phyloP scores from a whole-genome alignment of 2,329 filamentous ascomycete genomes.

The Ascochyta clinopodiicola region DNA sequence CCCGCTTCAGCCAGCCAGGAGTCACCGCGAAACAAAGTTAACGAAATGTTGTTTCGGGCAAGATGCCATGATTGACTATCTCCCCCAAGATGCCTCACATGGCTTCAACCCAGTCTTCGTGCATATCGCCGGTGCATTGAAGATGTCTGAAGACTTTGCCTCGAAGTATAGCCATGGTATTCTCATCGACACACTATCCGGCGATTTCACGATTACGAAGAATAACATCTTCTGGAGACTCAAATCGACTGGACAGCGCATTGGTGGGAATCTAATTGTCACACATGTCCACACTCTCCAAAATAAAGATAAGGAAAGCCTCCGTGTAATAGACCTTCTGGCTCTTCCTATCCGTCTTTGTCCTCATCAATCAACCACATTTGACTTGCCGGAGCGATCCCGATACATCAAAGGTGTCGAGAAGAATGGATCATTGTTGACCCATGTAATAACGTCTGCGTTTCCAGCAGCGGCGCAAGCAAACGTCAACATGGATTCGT shows the following conservation, averaged over 20 bases:
- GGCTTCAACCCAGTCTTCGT: neutral
- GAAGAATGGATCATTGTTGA: neutral
- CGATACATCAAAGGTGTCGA: neutral
- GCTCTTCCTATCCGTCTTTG: conserved; percentile 1
- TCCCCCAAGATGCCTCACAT: neutral
- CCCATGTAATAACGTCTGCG: neutral
- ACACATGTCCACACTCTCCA: neutral
- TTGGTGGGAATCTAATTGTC: neutral
- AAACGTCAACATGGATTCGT: neutral
- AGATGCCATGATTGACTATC: conserved; percentile 2
- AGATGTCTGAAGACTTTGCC: neutral
- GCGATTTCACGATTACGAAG: neutral
- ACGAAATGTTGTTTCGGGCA: conserved; percentile 1
- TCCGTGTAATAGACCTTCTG: neutral
- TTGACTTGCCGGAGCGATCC: neutral
- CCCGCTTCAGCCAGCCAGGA: neutral
- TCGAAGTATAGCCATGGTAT: neutral
- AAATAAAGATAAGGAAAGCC: neutral
- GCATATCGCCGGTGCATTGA: neutral
- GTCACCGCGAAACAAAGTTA: neutral
- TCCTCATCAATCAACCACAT: conserved; percentile 4
- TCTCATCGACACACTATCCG: neutral
- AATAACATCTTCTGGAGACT: neutral
- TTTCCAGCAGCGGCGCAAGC: neutral
- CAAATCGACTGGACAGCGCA: neutral